Evolutionary conservation across 768 basidiomycete species (phyloP), one percentile per base, ranked within the genome.

Genomic region (Boletus huronensis): DNA sequence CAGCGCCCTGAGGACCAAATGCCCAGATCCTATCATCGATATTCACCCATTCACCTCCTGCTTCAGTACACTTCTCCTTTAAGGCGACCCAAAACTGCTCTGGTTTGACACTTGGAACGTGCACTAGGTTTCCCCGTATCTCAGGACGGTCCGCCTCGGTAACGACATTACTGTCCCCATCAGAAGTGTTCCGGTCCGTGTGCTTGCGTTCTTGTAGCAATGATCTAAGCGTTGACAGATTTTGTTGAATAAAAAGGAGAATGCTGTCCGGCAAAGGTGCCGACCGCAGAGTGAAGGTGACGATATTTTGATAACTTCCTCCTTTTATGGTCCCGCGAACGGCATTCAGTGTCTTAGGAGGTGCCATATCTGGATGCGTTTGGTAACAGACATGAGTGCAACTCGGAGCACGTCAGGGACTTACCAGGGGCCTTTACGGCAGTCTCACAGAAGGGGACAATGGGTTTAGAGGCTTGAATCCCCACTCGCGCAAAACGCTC

Each of bases 381-480:
- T 50, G 41, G 35, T 46, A 34, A 52, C n/a, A 19, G 40, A 35
- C 23, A 34, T 57, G 38, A 50, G 28, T 7, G 40, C 17, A n/a
- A n/a, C n/a, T n/a, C n/a, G n/a, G 41, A 35, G 17, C 16, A 25
- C n/a, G 25, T 39, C 40, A 29, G 25, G 46, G 29, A 36, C 57
- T 62, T 65, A 90, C 93, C 93, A 62, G 78, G 65, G 3, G 79
- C 92, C 61, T 83, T 88, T 14, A 96, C 81, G 0, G 92, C 90
- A 0, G 97, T 98, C 72, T 98, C 97, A 38, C 97, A 82, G 77
- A 98, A 99, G 11, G 97, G 97, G 3, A 99, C 97, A 53, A 98
- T 98, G 0, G 95, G 94, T 62, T 93, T 85, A 1, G 95, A 98
- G 2, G 88, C 86, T 61, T 94, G 93, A 29, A 99, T 94, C 44